Evolutionary conservation across 2,329 filamentous ascomycete species (phyloP).

Genomic region (Ambrosiella xylebori): DNA sequence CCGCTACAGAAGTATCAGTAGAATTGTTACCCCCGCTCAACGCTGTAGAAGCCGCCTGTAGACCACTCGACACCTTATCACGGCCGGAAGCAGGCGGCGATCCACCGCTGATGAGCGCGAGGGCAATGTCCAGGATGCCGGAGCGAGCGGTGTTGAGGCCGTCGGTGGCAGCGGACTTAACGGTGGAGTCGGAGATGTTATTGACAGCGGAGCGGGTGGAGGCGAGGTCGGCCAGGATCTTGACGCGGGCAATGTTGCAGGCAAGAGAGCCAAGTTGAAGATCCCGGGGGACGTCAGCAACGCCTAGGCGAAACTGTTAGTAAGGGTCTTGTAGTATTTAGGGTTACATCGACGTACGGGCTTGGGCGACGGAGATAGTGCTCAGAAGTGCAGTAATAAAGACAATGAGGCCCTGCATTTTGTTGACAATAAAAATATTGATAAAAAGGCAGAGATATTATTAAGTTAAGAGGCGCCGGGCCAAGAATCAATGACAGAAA

Average conservation of each 20-base stretch:
- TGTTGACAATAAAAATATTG: slow-evolving; percentile 1
- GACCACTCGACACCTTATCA: slow-evolving; percentile 6
- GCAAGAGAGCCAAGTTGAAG: slow-evolving; percentile 2
- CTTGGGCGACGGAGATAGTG: slow-evolving; percentile 3
- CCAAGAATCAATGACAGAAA: neutral
- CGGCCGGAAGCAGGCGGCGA: slow-evolving; percentile 1
- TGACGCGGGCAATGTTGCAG: slow-evolving; percentile 11
- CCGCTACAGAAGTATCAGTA: slow-evolving; percentile 2
- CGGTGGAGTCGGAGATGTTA: slow-evolving; percentile 1
- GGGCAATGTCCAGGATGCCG: slow-evolving; percentile 10
- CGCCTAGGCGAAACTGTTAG: neutral
- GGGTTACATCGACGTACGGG: slow-evolving; percentile 1
- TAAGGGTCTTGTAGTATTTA: neutral
- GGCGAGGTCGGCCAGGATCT: slow-evolving; percentile 8
- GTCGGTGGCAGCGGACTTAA: slow-evolving; percentile 4
- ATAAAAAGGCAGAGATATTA: neutral
- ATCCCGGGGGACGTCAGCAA: slow-evolving; percentile 6
- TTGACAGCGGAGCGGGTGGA: slow-evolving; percentile 5
- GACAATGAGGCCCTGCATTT: slow-evolving; percentile 7
- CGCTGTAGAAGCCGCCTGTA: slow-evolving; percentile 2
- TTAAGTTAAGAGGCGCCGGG: neutral
- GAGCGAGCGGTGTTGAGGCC: slow-evolving; percentile 5
- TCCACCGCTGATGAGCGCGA: slow-evolving; percentile 4
- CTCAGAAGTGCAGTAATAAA: slow-evolving; percentile 8
- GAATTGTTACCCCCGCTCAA: slow-evolving; percentile 3